Percentiles rank a stretch among this genome's conserved stretches.
Conservation (phyloP, 2,329 filamentous ascomycete genomes). For the Hortaea werneckii region DNA sequence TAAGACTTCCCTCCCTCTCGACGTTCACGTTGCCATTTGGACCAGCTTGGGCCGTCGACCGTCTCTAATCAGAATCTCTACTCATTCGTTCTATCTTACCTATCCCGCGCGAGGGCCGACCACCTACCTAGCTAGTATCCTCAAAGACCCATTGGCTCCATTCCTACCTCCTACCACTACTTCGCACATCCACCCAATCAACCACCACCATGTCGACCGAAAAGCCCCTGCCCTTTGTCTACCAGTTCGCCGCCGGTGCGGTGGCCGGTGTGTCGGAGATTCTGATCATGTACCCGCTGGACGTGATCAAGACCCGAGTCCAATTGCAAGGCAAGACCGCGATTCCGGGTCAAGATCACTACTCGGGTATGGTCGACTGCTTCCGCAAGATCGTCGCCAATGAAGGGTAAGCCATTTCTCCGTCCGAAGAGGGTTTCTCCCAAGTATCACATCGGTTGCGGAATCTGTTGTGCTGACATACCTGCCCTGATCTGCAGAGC, state of each 20-base stretch:
- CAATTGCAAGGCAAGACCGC: conserved; percentile 48
- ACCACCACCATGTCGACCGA: conserved; percentile 37
- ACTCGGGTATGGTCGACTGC: conserved; percentile 97
- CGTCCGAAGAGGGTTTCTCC: background rate
- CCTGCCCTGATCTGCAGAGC: conserved; percentile 33
- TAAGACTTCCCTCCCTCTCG: no score
- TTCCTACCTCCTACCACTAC: background rate
- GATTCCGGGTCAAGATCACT: conserved; percentile 64
- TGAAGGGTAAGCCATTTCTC: conserved; percentile 66
- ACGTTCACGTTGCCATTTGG: no score
- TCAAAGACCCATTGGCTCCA: background rate
- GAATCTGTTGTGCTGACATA: background rate
- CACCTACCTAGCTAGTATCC: background rate
- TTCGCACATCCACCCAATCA: background rate
- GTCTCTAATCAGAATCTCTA: no score
- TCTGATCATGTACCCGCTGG: conserved; percentile 78
- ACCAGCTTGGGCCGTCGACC: no score
- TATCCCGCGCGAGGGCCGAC: no score
- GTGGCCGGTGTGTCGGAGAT: conserved; percentile 90
- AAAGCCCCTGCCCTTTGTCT: conserved; percentile 79
- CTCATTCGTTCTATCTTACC: no score
- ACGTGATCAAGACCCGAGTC: conserved; percentile 97
- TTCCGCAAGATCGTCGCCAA: conserved; percentile 94
- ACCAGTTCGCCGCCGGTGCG: conserved; percentile 94
- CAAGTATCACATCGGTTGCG: background rate